Evolutionary conservation across 768 basidiomycete genomes (phyloP).

Genomic region (Podaxis sp.): DNA sequence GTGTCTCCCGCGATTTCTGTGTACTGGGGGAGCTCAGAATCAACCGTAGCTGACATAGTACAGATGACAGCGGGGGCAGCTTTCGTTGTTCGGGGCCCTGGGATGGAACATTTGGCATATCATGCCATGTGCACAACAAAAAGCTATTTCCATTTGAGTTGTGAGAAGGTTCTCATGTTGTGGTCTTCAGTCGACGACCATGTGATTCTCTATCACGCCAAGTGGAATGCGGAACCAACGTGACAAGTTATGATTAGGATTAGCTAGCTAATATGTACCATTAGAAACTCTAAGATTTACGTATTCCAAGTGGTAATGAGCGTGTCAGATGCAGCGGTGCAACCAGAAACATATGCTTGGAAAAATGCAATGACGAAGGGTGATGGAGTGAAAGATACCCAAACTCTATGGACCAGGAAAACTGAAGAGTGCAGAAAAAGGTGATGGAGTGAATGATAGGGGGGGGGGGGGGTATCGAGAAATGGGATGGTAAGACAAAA

Average conservation of each 20-base stretch:
- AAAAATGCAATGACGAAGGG: not conserved
- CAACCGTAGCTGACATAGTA: slow-evolving; percentile 18
- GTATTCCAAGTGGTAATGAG: not conserved
- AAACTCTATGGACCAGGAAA: not conserved
- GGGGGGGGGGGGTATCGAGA: not conserved
- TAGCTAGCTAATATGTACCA: not conserved
- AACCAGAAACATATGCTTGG: not conserved
- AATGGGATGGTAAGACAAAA: not conserved
- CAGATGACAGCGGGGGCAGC: not conserved
- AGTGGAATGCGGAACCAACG: not conserved
- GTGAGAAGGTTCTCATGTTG: not conserved
- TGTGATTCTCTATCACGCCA: not conserved
- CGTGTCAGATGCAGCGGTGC: not conserved
- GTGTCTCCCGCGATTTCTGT: slow-evolving; percentile 11
- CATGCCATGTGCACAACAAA: not conserved
- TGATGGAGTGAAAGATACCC: not conserved
- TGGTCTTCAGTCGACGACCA: not conserved
- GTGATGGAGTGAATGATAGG: not conserved
- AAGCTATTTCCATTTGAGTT: not conserved
- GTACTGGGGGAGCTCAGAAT: slow-evolving; percentile 24
- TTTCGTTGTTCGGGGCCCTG: not conserved
- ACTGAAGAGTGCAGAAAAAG: not conserved
- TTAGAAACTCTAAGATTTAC: not conserved
- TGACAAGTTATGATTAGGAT: not conserved
- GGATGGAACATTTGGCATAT: not conserved